Conservation (phyloP, 78 protist genomes). For the Chrysochromulina tobinii region DNA sequence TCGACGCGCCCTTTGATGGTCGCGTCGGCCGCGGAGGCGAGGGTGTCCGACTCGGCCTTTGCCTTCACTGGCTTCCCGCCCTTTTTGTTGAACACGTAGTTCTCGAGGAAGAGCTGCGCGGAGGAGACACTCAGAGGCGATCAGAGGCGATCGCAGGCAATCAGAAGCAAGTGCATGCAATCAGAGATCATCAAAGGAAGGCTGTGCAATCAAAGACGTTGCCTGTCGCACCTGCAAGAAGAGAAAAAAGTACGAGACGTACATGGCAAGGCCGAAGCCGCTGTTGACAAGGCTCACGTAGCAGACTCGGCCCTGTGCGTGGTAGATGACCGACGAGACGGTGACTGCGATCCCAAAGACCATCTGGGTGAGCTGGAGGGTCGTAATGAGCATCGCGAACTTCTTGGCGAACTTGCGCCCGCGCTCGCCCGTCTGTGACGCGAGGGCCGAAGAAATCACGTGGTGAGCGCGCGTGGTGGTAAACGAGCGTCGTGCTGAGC, state of each 20-base stretch:
- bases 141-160: too few relatives aligned
- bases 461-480: not conserved
- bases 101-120: not conserved
- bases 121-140: too few relatives aligned
- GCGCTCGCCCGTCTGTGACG: not conserved
- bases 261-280: constrained; percentile 52
- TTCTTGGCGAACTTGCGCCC: not conserved
- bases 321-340: not conserved
- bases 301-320: not conserved
- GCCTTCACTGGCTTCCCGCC: too few relatives aligned
- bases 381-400: constrained; percentile 39
- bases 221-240: constrained; percentile 17
- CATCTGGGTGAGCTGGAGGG: constrained; percentile 25
- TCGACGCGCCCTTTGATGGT: too few relatives aligned
- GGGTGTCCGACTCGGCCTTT: too few relatives aligned
- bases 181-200: too few relatives aligned
- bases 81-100: not conserved
- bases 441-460: not conserved
- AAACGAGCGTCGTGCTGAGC: too few relatives aligned
- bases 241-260: constrained; percentile 58
- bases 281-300: not conserved
- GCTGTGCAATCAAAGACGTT: too few relatives aligned
- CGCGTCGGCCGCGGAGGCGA: too few relatives aligned
- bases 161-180: too few relatives aligned
- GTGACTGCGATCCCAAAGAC: constrained; percentile 2